Base-by-base conservation (phyloP, 306 rosid species). In the Nissolia schottii region DNA sequence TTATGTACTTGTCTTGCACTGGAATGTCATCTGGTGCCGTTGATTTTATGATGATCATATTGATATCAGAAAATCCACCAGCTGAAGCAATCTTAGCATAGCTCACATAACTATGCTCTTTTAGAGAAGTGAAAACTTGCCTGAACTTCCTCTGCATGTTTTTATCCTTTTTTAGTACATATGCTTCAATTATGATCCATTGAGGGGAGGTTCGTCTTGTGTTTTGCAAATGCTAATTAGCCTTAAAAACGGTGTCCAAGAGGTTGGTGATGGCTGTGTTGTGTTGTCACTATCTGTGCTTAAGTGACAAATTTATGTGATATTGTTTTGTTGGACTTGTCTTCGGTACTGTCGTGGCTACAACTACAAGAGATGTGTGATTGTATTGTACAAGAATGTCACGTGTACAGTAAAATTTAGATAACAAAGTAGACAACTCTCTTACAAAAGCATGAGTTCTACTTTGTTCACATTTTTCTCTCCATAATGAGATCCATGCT, bases 21-120 rank as follows among this genome's bases (percentile, higher is more conserved):
- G 90, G 89, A 0, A 79, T 55, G 78, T 90, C 97, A 54, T 87
- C 81, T 0, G 93, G 86, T 32, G 90, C 4, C 1, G 97, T 90
- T 49, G 96, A 96, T 74, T 84, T 93, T 32, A 82, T 70, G 57
- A 88, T 43, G 61, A 90, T 81, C 5, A 84, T 74, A 19, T 87
- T 92, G 4, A 93, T 71, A 61, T 78, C 76, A 31, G 85, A 76
- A 48, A 81, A 84, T 2, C 98, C 97, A 19, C 81, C 71, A 1
- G 84, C 81, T 2, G 90, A 81, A 16, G 86, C 92, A 41, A 93
- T 82, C 51, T 88, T 90, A 15, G 96, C 96, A 51, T 80, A 93
- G n/a, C 80, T 83, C 8, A 85, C 80, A 12, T 46, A 56, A 27
- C 84, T 66, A 10, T 79, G 85, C 78, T 93, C 98, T 35, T 70